Evolutionary conservation across 345 rosid species (phyloP).

Genomic region (Citrus reticulata): DNA sequence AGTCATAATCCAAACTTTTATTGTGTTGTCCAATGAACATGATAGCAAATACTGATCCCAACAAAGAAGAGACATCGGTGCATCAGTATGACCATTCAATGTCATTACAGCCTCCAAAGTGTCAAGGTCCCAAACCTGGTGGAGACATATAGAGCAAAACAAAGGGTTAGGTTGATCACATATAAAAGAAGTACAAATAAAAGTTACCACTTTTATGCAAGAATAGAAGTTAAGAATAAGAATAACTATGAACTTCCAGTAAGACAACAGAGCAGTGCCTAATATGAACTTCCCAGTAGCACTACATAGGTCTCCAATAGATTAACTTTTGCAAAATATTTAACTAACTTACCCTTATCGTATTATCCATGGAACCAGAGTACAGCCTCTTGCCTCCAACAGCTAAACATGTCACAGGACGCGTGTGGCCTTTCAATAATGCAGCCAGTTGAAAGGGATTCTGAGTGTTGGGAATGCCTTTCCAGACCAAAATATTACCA

Average conservation of each 20-base stretch:
- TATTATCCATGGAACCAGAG: conserved; percentile 12
- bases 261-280: background rate
- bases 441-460: conserved; percentile 7
- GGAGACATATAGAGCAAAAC: background rate
- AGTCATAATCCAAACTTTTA: conserved; percentile 48
- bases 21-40: conserved; percentile 53
- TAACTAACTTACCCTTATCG: background rate
- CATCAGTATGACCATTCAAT: conserved; percentile 39
- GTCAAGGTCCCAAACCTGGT: conserved; percentile 55
- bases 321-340: background rate
- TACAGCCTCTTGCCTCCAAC: conserved; percentile 11
- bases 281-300: background rate
- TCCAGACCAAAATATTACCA: conserved; percentile 2
- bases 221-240: background rate
- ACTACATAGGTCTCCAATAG: background rate
- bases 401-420: background rate
- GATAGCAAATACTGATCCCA: conserved; percentile 55
- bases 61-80: conserved; percentile 54
- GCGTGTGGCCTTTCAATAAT: background rate
- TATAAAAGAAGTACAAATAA: background rate
- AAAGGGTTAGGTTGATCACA: background rate
- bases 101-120: conserved; percentile 36
- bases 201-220: background rate
- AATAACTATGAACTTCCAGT: background rate
- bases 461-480: background rate